These are phyloP conservation scores for Geranium incanum DNA, from an alignment of 441 rosid species.

Conservation along the genomic window DNA sequence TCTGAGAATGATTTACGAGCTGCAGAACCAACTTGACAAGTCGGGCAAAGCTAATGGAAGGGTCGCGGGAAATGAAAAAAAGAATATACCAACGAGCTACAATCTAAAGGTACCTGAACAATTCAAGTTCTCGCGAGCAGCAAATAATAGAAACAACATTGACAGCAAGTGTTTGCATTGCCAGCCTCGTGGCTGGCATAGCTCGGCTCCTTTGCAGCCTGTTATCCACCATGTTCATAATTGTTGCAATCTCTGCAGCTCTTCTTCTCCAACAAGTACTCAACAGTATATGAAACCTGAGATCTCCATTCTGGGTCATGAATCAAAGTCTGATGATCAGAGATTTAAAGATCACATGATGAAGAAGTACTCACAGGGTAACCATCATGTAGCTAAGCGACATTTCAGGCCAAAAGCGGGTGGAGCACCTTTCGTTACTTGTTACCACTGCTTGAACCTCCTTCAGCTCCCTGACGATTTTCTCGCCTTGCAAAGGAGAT, in stretches of 20 bases:
- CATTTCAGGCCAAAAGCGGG: slow-evolving; percentile 66
- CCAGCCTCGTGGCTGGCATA: slow-evolving; percentile 34
- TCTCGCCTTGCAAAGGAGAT: slow-evolving; percentile 42
- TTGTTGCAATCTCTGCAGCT: slow-evolving; percentile 30
- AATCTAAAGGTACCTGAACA: slow-evolving; percentile 20
- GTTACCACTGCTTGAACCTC: slow-evolving; percentile 47
- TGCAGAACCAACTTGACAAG: slow-evolving; percentile 50
- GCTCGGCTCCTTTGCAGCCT: slow-evolving; percentile 35
- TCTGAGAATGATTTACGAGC: slow-evolving; percentile 51
- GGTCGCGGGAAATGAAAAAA: slow-evolving; percentile 26
- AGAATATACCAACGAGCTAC: slow-evolving; percentile 17
- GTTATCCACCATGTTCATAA: slow-evolving; percentile 27
- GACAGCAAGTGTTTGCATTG: slow-evolving; percentile 29
- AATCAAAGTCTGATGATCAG: slow-evolving; percentile 47
- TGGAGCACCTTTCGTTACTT: slow-evolving; percentile 72
- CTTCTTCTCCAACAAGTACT: slow-evolving; percentile 63
- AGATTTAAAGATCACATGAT: slow-evolving; percentile 31
- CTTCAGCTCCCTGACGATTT: slow-evolving; percentile 76
- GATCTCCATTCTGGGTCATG: slow-evolving; percentile 30
- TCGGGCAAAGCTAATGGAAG: slow-evolving; percentile 32
- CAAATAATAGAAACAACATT: slow-evolving; percentile 18
- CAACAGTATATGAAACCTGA: slow-evolving; percentile 39
- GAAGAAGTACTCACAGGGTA: slow-evolving; percentile 42
- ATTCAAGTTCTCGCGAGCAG: neutral
- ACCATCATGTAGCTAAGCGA: slow-evolving; percentile 43